Evolutionary conservation across 169 alveolate genomes (phyloP).

Genomic region (Plasmodium sp.): DNA sequence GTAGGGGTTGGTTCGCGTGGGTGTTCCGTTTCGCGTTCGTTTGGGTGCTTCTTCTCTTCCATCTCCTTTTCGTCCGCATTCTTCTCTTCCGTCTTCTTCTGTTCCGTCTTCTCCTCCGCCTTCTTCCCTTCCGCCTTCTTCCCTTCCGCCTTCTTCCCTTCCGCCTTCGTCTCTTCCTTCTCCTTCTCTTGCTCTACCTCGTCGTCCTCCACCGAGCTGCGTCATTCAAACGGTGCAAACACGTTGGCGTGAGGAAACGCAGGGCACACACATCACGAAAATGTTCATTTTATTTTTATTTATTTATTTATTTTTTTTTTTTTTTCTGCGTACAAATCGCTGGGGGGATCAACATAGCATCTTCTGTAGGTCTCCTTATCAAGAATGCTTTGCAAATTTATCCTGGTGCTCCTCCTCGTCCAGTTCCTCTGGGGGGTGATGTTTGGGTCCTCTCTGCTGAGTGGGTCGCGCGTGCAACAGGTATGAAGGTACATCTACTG

Average conservation of each 20-base stretch:
- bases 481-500: neutral
- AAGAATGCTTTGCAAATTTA: slow-evolving; percentile 38
- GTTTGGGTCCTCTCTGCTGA: neutral
- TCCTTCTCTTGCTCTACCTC: neutral
- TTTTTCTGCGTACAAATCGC: slow-evolving; percentile 26
- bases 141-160: too few relatives aligned
- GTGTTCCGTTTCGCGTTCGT: neutral
- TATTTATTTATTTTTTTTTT: slow-evolving; percentile 9
- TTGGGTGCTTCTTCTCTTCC: neutral
- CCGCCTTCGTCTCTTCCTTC: neutral
- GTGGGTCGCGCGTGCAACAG: neutral
- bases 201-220: slow-evolving; percentile 16
- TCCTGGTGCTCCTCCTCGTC: slow-evolving; percentile 34
- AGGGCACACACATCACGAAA: neutral
- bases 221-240: neutral
- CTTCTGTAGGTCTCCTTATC: neutral
- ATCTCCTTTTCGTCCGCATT: too few relatives aligned
- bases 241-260: neutral
- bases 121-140: too few relatives aligned
- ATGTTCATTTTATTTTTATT: neutral
- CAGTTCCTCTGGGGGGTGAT: neutral
- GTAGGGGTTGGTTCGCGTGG: neutral
- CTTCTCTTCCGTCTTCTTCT: neutral
- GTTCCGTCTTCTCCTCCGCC: neutral
- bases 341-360: slow-evolving; percentile 23